These are phyloP conservation scores for Sarocladium oryzae DNA, from an alignment of 2,329 filamentous ascomycete genomes.

Conservation along the genomic window DNA sequence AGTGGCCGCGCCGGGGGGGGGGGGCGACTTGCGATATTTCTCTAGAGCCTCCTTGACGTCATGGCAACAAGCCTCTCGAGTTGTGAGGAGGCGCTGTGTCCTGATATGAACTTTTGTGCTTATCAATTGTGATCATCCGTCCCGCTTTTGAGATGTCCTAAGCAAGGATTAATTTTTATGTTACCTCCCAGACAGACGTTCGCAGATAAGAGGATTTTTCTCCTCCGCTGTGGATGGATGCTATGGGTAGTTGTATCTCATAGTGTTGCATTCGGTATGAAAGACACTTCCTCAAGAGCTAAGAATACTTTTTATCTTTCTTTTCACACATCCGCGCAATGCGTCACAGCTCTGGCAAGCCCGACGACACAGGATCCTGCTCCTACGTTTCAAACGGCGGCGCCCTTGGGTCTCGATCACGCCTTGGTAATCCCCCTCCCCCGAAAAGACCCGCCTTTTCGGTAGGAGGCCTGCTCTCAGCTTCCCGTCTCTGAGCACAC, in stretches of 20 bases:
- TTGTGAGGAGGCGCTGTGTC: not conserved
- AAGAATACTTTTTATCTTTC: no score
- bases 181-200: no score
- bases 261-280: no score
- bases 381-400: no score
- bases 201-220: no score
- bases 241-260: no score
- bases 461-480: not conserved
- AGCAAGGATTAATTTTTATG: no score
- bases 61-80: not conserved
- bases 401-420: no score
- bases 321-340: no score
- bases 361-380: not conserved
- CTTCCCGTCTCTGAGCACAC: not conserved
- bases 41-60: conserved; percentile 4
- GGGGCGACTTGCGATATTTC: not conserved
- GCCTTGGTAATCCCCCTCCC: no score
- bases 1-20: not conserved
- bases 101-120: not conserved
- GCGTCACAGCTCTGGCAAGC: not conserved
- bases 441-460: not conserved
- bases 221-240: no score
- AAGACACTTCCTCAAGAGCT: no score
- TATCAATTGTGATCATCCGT: not conserved
- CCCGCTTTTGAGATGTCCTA: not conserved